These are phyloP conservation scores for Cutaneotrichosporon cavernicola DNA, from an alignment of 1,284 basidiomycete species.

Conservation along the genomic window DNA sequence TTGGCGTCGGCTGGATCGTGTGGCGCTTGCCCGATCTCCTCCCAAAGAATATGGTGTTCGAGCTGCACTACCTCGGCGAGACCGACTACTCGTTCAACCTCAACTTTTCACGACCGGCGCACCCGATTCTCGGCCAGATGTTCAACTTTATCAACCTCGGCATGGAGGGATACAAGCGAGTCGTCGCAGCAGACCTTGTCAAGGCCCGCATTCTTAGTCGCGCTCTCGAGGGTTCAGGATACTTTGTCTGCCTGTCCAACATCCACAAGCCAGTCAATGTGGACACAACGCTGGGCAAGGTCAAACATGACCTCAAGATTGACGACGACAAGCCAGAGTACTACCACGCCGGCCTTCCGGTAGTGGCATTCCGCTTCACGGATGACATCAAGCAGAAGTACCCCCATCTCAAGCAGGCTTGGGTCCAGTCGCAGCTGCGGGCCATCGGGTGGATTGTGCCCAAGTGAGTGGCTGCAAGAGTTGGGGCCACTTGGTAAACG, in stretches of 20 bases:
- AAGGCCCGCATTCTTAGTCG: slow-evolving; percentile 83
- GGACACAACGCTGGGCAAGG: slow-evolving; percentile 15
- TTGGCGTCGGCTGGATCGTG: slow-evolving; percentile 68
- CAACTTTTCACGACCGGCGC: slow-evolving; percentile 83
- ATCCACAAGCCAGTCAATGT: slow-evolving; percentile 49
- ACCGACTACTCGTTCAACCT: slow-evolving; percentile 77
- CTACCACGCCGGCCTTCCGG: slow-evolving; percentile 67
- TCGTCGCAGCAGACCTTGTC: slow-evolving; percentile 70
- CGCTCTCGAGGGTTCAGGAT: slow-evolving; percentile 76
- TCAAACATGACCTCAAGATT: slow-evolving; percentile 13
- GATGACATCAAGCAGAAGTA: slow-evolving; percentile 69
- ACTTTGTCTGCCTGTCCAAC: slow-evolving; percentile 61
- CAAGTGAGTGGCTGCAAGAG: slow-evolving; percentile 49
- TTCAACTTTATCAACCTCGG: slow-evolving; percentile 87
- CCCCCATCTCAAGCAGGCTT: slow-evolving; percentile 77
- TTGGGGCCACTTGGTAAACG: neutral
- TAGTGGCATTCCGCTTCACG: slow-evolving; percentile 87
- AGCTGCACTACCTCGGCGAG: slow-evolving; percentile 70
- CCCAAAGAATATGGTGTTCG: slow-evolving; percentile 87
- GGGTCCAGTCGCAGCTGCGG: slow-evolving; percentile 66
- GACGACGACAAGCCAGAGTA: slow-evolving; percentile 32
- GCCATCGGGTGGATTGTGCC: slow-evolving; percentile 69
- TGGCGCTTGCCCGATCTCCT: slow-evolving; percentile 74
- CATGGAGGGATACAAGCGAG: slow-evolving; percentile 68
- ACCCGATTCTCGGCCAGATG: slow-evolving; percentile 84